Conservation (phyloP, 2,329 filamentous ascomycete species). For the Nigrospora osmanthi region DNA sequence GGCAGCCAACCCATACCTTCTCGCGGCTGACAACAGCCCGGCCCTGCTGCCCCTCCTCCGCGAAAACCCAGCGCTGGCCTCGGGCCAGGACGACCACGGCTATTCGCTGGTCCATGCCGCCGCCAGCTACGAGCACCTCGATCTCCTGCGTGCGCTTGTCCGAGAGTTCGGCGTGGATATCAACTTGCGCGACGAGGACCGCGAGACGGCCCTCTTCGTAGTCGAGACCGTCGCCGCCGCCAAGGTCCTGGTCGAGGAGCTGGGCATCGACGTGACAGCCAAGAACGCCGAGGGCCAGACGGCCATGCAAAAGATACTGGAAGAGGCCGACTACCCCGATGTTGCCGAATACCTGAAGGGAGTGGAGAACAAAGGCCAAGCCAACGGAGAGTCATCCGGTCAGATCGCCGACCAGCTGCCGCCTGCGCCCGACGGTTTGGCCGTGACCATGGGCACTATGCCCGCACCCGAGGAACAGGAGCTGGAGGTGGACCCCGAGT, state of each 20-base stretch:
- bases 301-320: slow-evolving; percentile 71
- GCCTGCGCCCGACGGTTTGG: slow-evolving; percentile 66
- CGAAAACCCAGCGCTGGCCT: slow-evolving; percentile 67
- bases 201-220: slow-evolving; percentile 92
- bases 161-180: slow-evolving; percentile 70
- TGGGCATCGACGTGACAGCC: slow-evolving; percentile 59
- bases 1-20: slow-evolving; percentile 58
- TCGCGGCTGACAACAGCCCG: slow-evolving; percentile 75
- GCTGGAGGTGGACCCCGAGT: slow-evolving; percentile 68
- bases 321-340: slow-evolving; percentile 69
- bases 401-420: slow-evolving; percentile 32
- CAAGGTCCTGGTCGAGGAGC: slow-evolving; percentile 71
- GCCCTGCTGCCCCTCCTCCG: slow-evolving; percentile 68
- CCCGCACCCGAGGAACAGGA: slow-evolving; percentile 51
- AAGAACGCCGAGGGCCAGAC: slow-evolving; percentile 70
- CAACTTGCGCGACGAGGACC: slow-evolving; percentile 81
- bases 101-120: slow-evolving; percentile 93
- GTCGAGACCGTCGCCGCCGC: slow-evolving; percentile 76
- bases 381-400: slow-evolving; percentile 13
- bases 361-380: slow-evolving; percentile 20
- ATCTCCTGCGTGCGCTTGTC: slow-evolving; percentile 69
- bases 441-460: slow-evolving; percentile 71
- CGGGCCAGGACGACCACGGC: slow-evolving; percentile 78
- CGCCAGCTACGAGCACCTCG: slow-evolving; percentile 81
- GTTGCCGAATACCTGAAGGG: slow-evolving; percentile 63